These are phyloP conservation scores for Ceratobasidium theobromae DNA, from an alignment of 1,284 basidiomycete genomes.

Conservation along the genomic window DNA sequence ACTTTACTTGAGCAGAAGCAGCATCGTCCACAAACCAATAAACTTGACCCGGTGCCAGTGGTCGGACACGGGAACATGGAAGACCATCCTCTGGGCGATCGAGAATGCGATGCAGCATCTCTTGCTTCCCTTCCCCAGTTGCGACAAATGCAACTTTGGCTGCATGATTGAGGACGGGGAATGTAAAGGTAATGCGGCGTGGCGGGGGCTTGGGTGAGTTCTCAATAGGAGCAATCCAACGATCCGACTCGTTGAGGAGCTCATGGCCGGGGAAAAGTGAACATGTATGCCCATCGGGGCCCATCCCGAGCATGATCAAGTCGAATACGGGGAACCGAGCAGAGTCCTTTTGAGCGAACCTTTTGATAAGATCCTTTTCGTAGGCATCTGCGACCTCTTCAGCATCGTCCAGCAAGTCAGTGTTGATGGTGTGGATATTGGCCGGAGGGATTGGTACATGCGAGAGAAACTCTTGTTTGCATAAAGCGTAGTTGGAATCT, in stretches of 20 bases:
- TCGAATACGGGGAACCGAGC: conserved; percentile 95
- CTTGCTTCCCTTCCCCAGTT: conserved; percentile 80
- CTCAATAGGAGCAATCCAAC: conserved; percentile 93
- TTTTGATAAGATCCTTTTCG: conserved; percentile 87
- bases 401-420: conserved; percentile 61
- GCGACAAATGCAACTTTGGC: conserved; percentile 85
- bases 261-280: conserved; percentile 93
- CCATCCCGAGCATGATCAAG: conserved; percentile 90
- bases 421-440: conserved; percentile 81
- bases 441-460: conserved; percentile 75
- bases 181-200: conserved; percentile 86
- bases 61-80: conserved; percentile 82
- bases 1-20: conserved; percentile 66
- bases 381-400: conserved; percentile 91
- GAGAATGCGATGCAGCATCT: conserved; percentile 71
- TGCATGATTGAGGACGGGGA: conserved; percentile 92
- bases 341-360: conserved; percentile 87
- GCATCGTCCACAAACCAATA: conserved; percentile 91
- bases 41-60: conserved; percentile 76
- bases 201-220: conserved; percentile 95
- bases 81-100: conserved; percentile 81
- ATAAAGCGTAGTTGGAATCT: conserved; percentile 89
- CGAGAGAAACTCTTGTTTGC: conserved; percentile 74
- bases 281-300: conserved; percentile 94
- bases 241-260: conserved; percentile 79